Conservation (phyloP, 345 rosid species). For the Fremontodendron californicum region DNA sequence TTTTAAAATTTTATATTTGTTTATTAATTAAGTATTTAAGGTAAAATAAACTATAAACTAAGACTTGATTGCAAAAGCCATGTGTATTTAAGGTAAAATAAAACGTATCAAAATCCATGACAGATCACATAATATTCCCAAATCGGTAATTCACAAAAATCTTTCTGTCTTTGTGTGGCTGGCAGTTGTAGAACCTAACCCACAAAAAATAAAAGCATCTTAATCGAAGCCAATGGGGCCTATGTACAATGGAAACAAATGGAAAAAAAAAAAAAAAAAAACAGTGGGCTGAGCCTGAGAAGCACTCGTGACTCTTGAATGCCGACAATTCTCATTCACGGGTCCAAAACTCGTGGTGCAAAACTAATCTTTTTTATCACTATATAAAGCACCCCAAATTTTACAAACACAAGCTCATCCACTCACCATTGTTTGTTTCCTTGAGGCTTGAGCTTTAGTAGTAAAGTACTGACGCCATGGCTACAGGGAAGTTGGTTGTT, state of each 20-base stretch:
- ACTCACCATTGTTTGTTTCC: background rate
- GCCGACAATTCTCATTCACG: slow-evolving; percentile 35
- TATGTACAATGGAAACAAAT: background rate
- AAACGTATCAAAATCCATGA: background rate
- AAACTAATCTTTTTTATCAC: background rate
- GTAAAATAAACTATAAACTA: no score
- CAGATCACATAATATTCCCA: background rate
- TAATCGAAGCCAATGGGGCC: background rate
- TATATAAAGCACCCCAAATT: background rate
- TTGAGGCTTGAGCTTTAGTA: background rate
- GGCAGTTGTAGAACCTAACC: background rate
- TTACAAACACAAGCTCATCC: background rate
- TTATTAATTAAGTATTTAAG: no score
- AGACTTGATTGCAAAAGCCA: background rate
- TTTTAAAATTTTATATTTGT: no score
- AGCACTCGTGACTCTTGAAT: slow-evolving; percentile 23
- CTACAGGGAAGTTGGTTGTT: background rate
- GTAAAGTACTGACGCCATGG: background rate
- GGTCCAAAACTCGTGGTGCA: slow-evolving; percentile 17
- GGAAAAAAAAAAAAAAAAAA: background rate
- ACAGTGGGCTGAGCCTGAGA: background rate
- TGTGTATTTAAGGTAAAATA: background rate
- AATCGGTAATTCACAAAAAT: background rate
- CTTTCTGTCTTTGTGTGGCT: background rate
- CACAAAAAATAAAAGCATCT: background rate